Conservation (phyloP, 768 basidiomycete genomes). For the Lactarius hatsudake region DNA sequence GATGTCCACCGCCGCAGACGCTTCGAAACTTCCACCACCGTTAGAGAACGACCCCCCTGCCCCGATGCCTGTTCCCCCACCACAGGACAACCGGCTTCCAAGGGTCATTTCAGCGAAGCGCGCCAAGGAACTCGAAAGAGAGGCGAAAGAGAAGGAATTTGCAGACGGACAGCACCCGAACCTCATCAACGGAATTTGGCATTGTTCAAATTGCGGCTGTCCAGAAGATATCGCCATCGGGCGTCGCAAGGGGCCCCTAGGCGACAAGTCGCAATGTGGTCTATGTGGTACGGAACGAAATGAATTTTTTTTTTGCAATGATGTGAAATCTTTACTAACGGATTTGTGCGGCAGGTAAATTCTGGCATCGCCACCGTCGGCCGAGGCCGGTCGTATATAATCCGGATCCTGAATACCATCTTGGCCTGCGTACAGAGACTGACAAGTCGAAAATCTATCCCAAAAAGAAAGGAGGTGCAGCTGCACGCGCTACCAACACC, state of each 20-base stretch:
- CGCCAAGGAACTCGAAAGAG: constrained; percentile 71
- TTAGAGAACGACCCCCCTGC: constrained; percentile 59
- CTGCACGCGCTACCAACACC: constrained; percentile 46
- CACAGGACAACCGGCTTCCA: constrained; percentile 48
- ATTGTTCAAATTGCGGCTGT: constrained; percentile 93
- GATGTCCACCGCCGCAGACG: constrained; percentile 65
- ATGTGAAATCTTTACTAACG: constrained; percentile 2
- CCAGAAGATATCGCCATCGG: constrained; percentile 85
- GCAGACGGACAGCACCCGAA: constrained; percentile 81
- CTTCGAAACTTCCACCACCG: constrained; percentile 53
- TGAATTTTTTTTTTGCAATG: constrained; percentile 4
- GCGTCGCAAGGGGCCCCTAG: constrained; percentile 83
- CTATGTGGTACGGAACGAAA: constrained; percentile 71
- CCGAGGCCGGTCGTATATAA: constrained; percentile 82
- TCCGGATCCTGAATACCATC: constrained; percentile 68
- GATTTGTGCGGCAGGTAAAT: constrained; percentile 59
- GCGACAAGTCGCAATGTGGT: constrained; percentile 88
- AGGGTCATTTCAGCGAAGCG: constrained; percentile 56
- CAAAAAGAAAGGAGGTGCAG: constrained; percentile 57
- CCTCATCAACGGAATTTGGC: constrained; percentile 84
- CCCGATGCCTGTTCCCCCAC: constrained; percentile 31
- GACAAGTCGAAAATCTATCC: constrained; percentile 53
- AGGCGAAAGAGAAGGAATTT: constrained; percentile 82
- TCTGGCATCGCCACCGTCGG: constrained; percentile 82
- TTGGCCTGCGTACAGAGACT: constrained; percentile 50